phyloP scores from a whole-genome alignment of 768 basidiomycete species.

The Xerocomus spinulosus region DNA sequence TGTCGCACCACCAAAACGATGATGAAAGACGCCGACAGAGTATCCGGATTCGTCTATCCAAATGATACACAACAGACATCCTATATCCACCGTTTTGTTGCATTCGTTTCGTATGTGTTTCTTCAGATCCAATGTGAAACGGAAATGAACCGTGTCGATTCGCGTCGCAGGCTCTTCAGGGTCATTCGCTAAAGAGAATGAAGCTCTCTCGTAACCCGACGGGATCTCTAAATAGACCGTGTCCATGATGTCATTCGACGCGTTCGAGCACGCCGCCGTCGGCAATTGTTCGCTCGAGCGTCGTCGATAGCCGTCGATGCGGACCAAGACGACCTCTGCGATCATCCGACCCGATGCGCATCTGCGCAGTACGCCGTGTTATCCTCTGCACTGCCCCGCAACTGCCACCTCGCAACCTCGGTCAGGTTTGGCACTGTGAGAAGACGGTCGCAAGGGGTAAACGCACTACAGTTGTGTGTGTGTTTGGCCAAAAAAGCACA shows the following conservation, averaged over 20 bases:
- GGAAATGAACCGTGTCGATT: neutral
- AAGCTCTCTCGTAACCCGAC: neutral
- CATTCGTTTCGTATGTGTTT: neutral
- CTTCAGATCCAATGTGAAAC: neutral
- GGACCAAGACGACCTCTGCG: too few relatives aligned
- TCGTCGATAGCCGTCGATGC: too few relatives aligned
- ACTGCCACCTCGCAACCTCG: too few relatives aligned
- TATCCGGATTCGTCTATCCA: neutral
- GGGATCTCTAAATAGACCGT: neutral
- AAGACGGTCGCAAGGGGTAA: too few relatives aligned
- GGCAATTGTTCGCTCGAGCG: too few relatives aligned
- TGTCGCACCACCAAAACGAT: too few relatives aligned
- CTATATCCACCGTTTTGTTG: neutral
- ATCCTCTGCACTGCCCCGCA: too few relatives aligned
- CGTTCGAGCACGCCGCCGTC: neutral
- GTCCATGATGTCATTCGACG: neutral
- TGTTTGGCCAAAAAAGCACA: neutral
- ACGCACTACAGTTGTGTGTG: too few relatives aligned
- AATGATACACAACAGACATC: neutral
- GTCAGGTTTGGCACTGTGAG: too few relatives aligned
- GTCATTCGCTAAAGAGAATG: neutral
- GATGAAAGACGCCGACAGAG: neutral
- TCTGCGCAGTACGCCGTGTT: too few relatives aligned
- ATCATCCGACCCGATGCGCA: too few relatives aligned
- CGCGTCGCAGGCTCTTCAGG: neutral